Conservation (phyloP, 2,329 filamentous ascomycete genomes). For the Colletotrichum cuscutae region DNA sequence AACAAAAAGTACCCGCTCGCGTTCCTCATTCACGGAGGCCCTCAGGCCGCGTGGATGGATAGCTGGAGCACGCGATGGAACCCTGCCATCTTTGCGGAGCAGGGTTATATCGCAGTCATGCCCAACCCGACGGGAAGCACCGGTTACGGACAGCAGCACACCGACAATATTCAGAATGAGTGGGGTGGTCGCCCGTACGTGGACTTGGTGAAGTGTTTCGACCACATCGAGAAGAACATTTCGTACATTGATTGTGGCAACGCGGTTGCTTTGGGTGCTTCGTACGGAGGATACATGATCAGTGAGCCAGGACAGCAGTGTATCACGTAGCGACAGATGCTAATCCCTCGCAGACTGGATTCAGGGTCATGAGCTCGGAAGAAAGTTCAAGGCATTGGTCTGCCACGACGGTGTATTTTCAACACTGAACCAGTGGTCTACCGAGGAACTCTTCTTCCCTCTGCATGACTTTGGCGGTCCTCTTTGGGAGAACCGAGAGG, state of each 20-base stretch:
- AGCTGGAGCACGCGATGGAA: slow-evolving; percentile 88
- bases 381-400: slow-evolving; percentile 87
- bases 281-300: slow-evolving; percentile 82
- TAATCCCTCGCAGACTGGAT: slow-evolving; percentile 75
- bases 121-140: slow-evolving; percentile 88
- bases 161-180: slow-evolving; percentile 79
- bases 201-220: slow-evolving; percentile 82
- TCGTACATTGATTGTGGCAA: slow-evolving; percentile 74
- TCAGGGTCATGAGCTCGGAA: slow-evolving; percentile 84
- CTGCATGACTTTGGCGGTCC: slow-evolving; percentile 74
- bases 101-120: slow-evolving; percentile 84
- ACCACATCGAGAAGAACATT: slow-evolving; percentile 75
- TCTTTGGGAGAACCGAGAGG: slow-evolving; percentile 69
- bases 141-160: slow-evolving; percentile 82
- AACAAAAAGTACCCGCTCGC: slow-evolving; percentile 81
- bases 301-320: slow-evolving; percentile 53
- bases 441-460: slow-evolving; percentile 77
- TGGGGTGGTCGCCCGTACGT: slow-evolving; percentile 90
- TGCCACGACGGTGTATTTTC: slow-evolving; percentile 90
- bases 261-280: slow-evolving; percentile 79
- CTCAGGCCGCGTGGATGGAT: slow-evolving; percentile 80
- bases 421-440: slow-evolving; percentile 71
- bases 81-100: slow-evolving; percentile 85
- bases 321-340: background rate
- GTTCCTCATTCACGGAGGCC: slow-evolving; percentile 85